Conservation (phyloP, 345 rosid genomes). For the Salix suchowensis region DNA sequence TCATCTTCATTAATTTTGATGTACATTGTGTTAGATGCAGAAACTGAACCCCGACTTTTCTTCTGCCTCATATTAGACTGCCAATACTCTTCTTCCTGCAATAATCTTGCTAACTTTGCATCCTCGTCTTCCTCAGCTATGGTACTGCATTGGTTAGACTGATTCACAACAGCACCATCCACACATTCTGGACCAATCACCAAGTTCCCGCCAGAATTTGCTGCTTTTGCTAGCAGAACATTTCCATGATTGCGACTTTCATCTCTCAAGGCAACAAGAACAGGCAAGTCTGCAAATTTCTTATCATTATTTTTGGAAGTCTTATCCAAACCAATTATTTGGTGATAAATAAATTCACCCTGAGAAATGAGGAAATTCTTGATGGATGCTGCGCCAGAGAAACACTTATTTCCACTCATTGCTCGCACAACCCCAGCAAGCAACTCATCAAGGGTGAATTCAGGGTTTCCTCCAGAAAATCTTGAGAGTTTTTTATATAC, state of each 20-base stretch:
- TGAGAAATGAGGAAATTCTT: slow-evolving; percentile 25
- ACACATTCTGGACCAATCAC: slow-evolving; percentile 25
- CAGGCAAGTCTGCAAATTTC: slow-evolving; percentile 16
- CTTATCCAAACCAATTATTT: slow-evolving; percentile 22
- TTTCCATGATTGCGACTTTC: slow-evolving; percentile 11
- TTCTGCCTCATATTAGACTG: slow-evolving; percentile 42
- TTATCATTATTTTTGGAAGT: slow-evolving; percentile 21
- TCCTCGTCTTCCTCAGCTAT: slow-evolving; percentile 57
- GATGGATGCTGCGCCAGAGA: slow-evolving; percentile 18
- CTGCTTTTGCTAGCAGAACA: slow-evolving; percentile 7
- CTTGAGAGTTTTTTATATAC: slow-evolving; percentile 25
- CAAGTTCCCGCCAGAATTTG: slow-evolving; percentile 9
- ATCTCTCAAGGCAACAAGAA: slow-evolving; percentile 19
- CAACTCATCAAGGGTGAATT: slow-evolving; percentile 25
- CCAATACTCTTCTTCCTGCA: slow-evolving; percentile 79
- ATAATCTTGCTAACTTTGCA: slow-evolving; percentile 49
- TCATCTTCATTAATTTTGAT: slow-evolving; percentile 83
- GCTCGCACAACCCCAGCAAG: slow-evolving; percentile 31
- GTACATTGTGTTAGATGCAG: slow-evolving; percentile 45
- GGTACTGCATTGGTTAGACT: slow-evolving; percentile 14
- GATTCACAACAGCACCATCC: slow-evolving; percentile 16
- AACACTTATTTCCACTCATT: slow-evolving; percentile 21
- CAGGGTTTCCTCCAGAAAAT: slow-evolving; percentile 24
- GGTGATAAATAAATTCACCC: slow-evolving; percentile 26
- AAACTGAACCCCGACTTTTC: slow-evolving; percentile 36